Base-by-base conservation (phyloP, 257 asterid species). In the Perilla frutescens region DNA sequence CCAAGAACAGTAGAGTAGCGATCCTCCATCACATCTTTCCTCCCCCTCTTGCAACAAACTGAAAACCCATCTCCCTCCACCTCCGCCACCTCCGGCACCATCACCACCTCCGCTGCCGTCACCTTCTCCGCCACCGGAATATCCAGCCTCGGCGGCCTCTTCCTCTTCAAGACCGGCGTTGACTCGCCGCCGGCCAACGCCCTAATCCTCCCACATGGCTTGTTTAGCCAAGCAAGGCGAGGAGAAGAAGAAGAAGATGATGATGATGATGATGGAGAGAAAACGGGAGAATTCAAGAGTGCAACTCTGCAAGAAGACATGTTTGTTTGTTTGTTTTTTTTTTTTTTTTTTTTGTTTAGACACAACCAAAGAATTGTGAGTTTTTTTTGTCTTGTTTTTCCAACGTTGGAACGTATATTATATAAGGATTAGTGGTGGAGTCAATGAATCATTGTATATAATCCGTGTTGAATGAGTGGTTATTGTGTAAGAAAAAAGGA, bases 1-100 rank as follows among this genome's bases (percentile, higher is more conserved):
- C 84, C 77, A 37, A 83, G 75, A 11, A 72, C 70, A 49, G 93
- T 96, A 12, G 93, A 87, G 79, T 75, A 91, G 4, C 94, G 87
- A 75, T 91, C 98, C 84, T 93, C 96, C 91, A 90, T 90, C 13
- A 74, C 78, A 48, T 84, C 95, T 71, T 94, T 90, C 80, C 82
- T 89, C 67, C 98, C 97, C 34, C 83, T 89, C 76, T 92, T 92
- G 77, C 96, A 90, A 58, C 80, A 90, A 47, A 90, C 96, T 40
- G 82, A 82, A 82, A 79, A 89, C 51, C 90, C 93, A 49, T 92
- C 91, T 29, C 90, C 95, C 40, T 88, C 96, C 58, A 49, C 79
- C 81, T 89, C 97, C 76, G 82, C 80, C 71, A 63, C 79, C 68
- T 76, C 65, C 41, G 65, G 74, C 2, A 6, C 70, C 64, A 11